phyloP scores from a whole-genome alignment of 148 eudicot genomes.

The Rhododendron simsii region DNA sequence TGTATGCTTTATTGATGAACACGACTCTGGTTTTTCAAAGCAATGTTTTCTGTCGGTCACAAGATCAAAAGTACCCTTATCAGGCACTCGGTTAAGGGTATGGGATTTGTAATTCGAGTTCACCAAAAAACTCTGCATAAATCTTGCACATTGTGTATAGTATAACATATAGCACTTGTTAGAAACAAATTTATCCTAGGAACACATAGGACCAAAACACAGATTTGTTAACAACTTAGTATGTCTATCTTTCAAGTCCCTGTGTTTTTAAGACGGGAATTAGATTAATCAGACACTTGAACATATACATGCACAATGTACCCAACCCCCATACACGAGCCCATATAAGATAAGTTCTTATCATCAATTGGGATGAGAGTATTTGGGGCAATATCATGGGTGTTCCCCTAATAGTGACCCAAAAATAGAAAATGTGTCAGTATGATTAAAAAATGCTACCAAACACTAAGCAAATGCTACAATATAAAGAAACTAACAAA shows the following conservation, averaged over 20 bases:
- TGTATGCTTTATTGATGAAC: not conserved
- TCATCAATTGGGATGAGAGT: not conserved
- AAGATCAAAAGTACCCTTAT: not conserved
- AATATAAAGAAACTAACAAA: not conserved
- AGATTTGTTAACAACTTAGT: not conserved
- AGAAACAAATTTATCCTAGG: not conserved
- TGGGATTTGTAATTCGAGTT: not conserved
- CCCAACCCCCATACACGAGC: not conserved
- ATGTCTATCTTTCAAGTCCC: not conserved
- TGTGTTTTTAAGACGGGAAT: not conserved
- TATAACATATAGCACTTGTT: not conserved
- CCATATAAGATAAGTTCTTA: not conserved
- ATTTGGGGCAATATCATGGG: not conserved
- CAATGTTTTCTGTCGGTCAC: not conserved
- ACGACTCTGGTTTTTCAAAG: not conserved
- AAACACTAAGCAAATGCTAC: not conserved
- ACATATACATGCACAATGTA: not conserved
- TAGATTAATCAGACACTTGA: not conserved
- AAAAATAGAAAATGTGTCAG: not conserved
- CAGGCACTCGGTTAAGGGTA: not conserved
- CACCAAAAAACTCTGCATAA: not conserved
- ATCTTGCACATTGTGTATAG: not conserved
- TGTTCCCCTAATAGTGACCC: not conserved
- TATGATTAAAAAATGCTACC: not conserved
- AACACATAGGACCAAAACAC: not conserved